Base-by-base conservation (phyloP, 1,284 basidiomycete species). In the Cronartium ribicola region DNA sequence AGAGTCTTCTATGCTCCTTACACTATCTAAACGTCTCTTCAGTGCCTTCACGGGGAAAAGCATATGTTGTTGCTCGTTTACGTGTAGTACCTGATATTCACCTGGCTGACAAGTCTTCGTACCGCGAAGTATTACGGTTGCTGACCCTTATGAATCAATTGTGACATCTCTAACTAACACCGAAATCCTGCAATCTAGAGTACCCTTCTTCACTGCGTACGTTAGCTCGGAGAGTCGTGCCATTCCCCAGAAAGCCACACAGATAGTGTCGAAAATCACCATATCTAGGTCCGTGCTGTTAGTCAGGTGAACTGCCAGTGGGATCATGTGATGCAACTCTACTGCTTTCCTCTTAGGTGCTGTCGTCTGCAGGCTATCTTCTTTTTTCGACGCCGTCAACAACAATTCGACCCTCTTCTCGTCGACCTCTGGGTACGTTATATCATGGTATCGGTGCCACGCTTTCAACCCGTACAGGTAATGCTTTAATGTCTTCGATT, bases 401-500 rank as follows among this genome's bases (percentile, higher is more conserved):
- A 67, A 39, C 2, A 67, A 20, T 4, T 46, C 14, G 4, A 59
- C 36, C n/a, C 22, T 55, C 11, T 14, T 40, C 3, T 67, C 36
- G 4, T 29, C 22, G 1, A 13, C 11, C 1, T 3, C 1, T 4
- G 66, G 66, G 29, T 51, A 67, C 29, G 17, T 17, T 20, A 2
- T 20, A 51, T 20, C 37, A 37, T 67, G 66, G 36, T 37, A 67
- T 1, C 37, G 7, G 37, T 67, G 66, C 66, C 66, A 67, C 5
- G 66, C 66, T 39, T 67, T 67, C 10, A 67, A 3, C 4, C 48
- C 66, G 37, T 59, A 36, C 5, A 67, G 4, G 22, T 67, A 67
- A 13, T 67, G 51, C 7, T 7, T 41, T n/a, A 67, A 14, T 1
- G 66, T 67, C 1, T 1, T 13, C 14, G 29, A 41, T 10, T n/a